phyloP scores from a whole-genome alignment of 2,329 filamentous ascomycete genomes.

The Exophiala bonariae region DNA sequence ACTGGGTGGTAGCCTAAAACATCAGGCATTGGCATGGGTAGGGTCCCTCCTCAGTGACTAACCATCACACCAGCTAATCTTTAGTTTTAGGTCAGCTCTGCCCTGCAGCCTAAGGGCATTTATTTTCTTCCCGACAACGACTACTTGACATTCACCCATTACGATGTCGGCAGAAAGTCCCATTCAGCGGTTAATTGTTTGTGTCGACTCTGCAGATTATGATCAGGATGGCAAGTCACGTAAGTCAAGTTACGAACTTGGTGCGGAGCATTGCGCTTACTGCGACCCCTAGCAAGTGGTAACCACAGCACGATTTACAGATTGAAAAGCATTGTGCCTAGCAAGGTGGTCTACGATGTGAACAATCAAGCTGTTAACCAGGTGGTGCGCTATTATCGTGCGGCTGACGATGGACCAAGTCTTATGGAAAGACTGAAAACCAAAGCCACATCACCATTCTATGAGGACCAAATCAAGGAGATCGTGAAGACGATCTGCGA shows the following conservation, averaged over 20 bases:
- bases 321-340: slow-evolving; percentile 16
- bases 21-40: too few species aligned
- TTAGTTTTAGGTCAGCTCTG: too few species aligned
- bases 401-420: slow-evolving; percentile 14
- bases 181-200: slow-evolving; percentile 22
- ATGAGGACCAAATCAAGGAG: slow-evolving; percentile 26
- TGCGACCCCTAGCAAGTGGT: slow-evolving; percentile 7
- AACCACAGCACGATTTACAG: slow-evolving; percentile 23
- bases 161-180: slow-evolving; percentile 47
- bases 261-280: slow-evolving; percentile 4
- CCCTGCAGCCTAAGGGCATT: background rate
- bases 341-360: slow-evolving; percentile 11
- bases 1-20: too few species aligned
- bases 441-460: slow-evolving; percentile 6
- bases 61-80: too few species aligned
- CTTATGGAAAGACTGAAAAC: slow-evolving; percentile 20
- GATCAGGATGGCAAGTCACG: slow-evolving; percentile 11
- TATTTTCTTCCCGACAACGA: background rate
- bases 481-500: slow-evolving; percentile 21
- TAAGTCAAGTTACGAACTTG: background rate
- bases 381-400: slow-evolving; percentile 22
- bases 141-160: background rate
- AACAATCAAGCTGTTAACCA: slow-evolving; percentile 18
- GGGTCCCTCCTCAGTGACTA: too few species aligned
- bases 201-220: slow-evolving; percentile 18